Evolutionary conservation across 306 rosid genomes (phyloP), one percentile per base, ranked within the genome.

Genomic region (Medicago arabica): DNA sequence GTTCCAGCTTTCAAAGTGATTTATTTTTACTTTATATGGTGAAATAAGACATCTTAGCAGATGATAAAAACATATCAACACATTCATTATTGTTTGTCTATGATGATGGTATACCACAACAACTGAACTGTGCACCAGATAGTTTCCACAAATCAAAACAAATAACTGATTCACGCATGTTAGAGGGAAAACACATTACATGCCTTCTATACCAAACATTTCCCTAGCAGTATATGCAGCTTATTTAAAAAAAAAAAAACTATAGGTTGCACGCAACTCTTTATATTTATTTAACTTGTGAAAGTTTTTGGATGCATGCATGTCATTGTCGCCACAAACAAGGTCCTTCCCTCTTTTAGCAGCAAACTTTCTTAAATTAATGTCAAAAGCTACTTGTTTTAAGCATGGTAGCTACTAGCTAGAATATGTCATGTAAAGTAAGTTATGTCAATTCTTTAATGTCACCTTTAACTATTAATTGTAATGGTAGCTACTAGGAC

Each of bases 321-420:
- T 51, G 11, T 63, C 17, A 34, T 34, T 34, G 38, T 5, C 18
- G 18, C 25, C 69, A 64, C 25, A 36, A 38, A 64, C 25, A 36
- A 38, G 49, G 46, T 40, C 25, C 44, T 41, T 68, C 41, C 13
- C 50, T 65, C 31, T 23, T 44, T 68, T 61, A 44, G 64, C 43
- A 39, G 16, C n/a, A 76, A 53, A 53, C 28, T 58, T 28, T 57
- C 50, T 44, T 23, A n/a, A n/a, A n/a, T n/a, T n/a, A 58, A 55
- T 77, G 65, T 15, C 58, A 49, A 70, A 60, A 28, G 75, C 28
- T 57, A 46, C 61, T 44, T 68, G 18, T 38, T 44, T 58, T 70
- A 12, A 41, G 47, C 67, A 44, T 15, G 23, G 68, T 57, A 31
- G 18, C 2, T 46, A 43, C 0, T 28, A 28, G 31, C 31, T 41